These are phyloP conservation scores for Saksenaea vasiformis DNA, from an alignment of 371 early-diverging fungal species.

Conservation along the genomic window DNA sequence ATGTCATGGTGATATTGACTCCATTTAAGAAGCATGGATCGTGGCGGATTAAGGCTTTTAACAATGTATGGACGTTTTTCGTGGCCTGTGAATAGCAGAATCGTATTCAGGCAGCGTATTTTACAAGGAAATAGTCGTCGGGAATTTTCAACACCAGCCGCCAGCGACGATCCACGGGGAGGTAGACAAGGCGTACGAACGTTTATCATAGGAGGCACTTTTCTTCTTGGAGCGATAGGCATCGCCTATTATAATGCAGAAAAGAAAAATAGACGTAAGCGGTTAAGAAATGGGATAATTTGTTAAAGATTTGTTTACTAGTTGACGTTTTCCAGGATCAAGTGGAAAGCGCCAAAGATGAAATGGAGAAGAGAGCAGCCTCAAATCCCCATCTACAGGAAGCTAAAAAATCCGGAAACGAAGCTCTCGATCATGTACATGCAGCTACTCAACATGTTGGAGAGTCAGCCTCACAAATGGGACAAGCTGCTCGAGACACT, in stretches of 20 bases:
- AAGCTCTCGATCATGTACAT: neutral
- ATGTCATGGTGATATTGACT: conserved; percentile 7
- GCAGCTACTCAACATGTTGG: conserved; percentile 10
- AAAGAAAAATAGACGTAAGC: conserved; percentile 13
- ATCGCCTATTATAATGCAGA: conserved; percentile 19
- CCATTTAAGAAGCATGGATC: neutral
- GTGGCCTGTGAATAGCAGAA: neutral
- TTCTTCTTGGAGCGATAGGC: conserved; percentile 18
- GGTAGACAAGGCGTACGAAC: neutral
- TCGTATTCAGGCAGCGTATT: neutral
- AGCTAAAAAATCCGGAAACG: neutral
- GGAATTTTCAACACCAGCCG: neutral
- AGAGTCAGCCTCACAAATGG: conserved; percentile 11
- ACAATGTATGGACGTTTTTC: neutral
- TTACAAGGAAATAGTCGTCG: conserved; percentile 5
- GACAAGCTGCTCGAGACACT: conserved; percentile 22
- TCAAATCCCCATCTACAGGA: conserved; percentile 1
- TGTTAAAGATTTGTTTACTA: conserved; percentile 3
- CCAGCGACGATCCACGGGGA: neutral
- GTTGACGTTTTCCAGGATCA: neutral
- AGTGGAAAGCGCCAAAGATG: neutral
- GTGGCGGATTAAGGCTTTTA: neutral
- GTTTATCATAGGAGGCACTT: conserved; percentile 6
- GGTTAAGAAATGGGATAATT: conserved; percentile 9
- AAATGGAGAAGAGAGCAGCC: neutral